phyloP scores from a whole-genome alignment of 352 stramenopile species.

The Pythium scleroteichum region DNA sequence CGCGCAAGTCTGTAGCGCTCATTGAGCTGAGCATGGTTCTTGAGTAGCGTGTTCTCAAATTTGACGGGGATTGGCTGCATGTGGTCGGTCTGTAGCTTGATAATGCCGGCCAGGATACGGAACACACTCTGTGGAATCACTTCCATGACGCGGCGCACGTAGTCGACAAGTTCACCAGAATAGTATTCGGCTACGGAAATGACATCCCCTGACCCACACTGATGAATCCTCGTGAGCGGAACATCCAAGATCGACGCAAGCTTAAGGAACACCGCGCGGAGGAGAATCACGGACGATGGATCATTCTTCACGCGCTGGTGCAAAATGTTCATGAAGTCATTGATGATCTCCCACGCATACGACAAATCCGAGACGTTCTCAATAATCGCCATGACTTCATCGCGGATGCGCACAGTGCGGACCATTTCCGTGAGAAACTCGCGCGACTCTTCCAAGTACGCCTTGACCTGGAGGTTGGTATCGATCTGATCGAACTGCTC shows the following conservation, averaged over 20 bases:
- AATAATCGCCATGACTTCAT: conserved; percentile 92
- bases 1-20: conserved; percentile 92
- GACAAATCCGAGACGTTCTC: conserved; percentile 94
- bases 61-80: conserved; percentile 91
- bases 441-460: conserved; percentile 91
- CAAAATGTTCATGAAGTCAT: conserved; percentile 93
- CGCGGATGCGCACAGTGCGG: conserved; percentile 91
- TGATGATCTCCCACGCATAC: conserved; percentile 95
- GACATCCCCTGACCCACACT: conserved; percentile 91
- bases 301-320: conserved; percentile 93
- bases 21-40: conserved; percentile 91
- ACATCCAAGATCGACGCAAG: conserved; percentile 94
- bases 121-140: conserved; percentile 95
- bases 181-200: conserved; percentile 95
- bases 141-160: conserved; percentile 94
- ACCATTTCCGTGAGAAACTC: conserved; percentile 95
- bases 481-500: conserved; percentile 97
- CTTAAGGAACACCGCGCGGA: conserved; percentile 95
- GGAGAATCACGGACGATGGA: conserved; percentile 90
- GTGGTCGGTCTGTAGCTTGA: conserved; percentile 91
- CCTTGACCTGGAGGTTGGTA: conserved; percentile 94
- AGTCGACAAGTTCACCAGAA: conserved; percentile 92
- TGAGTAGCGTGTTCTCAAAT: conserved; percentile 92
- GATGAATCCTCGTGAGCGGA: conserved; percentile 91
- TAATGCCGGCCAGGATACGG: conserved; percentile 92